Base-by-base conservation (phyloP, 306 rosid species). In the Aeschynomene evenia region DNA sequence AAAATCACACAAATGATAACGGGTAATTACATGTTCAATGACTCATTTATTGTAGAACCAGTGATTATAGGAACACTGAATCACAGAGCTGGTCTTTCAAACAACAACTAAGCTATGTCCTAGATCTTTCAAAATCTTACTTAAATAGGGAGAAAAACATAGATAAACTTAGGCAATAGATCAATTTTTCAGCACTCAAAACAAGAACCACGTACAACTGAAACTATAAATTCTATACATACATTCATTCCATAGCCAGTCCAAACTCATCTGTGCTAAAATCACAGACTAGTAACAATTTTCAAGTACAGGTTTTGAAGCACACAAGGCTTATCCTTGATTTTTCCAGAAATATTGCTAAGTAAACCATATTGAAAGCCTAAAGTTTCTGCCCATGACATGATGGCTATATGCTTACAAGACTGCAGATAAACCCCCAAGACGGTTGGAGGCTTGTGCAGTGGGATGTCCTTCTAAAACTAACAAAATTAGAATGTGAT, bases 1-100 rank as follows among this genome's bases (percentile, higher is more conserved):
- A 62, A 20, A 36, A 5, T 31, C 15, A n/a, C 26, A 45, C 23
- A 20, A n/a, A 37, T 24, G 33, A 14, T 54, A 68, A 56, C 20
- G 10, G 21, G 70, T 48, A 9, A n/a, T 77, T 10, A 69, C 14
- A 37, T 12, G 5, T 3, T 16, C 9, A 49, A 57, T 56, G 50
- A 36, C 15, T 53, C 37, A 68, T 68, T 39, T 58, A 73, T 46
- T 40, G 5, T 36, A 68, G 56, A 77, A 42, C 45, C 43, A 22
- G 20, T 14, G 36, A 55, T 19, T n/a, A 18, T n/a, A 21, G 34
- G 34, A 61, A 26, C 26, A 72, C 23, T 13, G 24, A 61, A 66
- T 43, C 45, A 59, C 40, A 43, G 59, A 45, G 51, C 51, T 60
- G 46, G 49, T 45, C 33, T 51, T 52, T 51, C 7, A 23, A 49